Evolutionary conservation across 106 monocot genomes (phyloP), one percentile per base, ranked within the genome.

Genomic region (Vanilla planifolia): DNA sequence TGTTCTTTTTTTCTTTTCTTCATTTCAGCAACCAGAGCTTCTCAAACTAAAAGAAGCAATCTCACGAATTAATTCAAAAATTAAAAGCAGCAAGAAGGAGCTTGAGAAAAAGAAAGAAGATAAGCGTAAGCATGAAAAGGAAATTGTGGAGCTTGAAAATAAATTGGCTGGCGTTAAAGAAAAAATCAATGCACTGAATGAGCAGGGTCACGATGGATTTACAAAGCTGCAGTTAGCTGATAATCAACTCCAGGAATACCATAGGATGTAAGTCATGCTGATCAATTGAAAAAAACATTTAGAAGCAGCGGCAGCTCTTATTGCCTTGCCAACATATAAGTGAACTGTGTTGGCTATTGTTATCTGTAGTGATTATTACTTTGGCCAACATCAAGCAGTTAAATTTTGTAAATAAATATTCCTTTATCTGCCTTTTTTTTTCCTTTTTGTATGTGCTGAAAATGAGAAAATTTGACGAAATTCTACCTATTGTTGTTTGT

Each of bases 41-140:
- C 88, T 98, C 46, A 98, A 92, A 64, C 41, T 98, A 44, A 98
- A 85, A 70, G 98, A 98, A 56, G 92, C 80, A 65, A 82, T 75
- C 29, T 98, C 98, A 47, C 87, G 98, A 29, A 85, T 98, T 42
- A 85, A 88, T 74, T 98, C 98, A 59, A 98, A 98, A 88, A 88
- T 98, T 60, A 98, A 98, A 73, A 98, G 98, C 36, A 86, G 80
- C 60, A 85, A 78, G 46, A 98, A 98, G 55, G 98, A 98, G 78
- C 76, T 92, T 7, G 84, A 88, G 14, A 98, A 73, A 66, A 98
- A 83, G 75, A 92, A 76, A 67, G 79, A 81, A 46, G 98, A 88
- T 24, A 70, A 88, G 50, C 75, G 62, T 58, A 88, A 82, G 35
- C 98, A 98, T 80, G 67, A 51, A 60, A 75, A 72, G 78, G 85